Evolutionary conservation across 2,329 filamentous ascomycete genomes (phyloP).

Genomic region (Pochonia chlamydosporia): DNA sequence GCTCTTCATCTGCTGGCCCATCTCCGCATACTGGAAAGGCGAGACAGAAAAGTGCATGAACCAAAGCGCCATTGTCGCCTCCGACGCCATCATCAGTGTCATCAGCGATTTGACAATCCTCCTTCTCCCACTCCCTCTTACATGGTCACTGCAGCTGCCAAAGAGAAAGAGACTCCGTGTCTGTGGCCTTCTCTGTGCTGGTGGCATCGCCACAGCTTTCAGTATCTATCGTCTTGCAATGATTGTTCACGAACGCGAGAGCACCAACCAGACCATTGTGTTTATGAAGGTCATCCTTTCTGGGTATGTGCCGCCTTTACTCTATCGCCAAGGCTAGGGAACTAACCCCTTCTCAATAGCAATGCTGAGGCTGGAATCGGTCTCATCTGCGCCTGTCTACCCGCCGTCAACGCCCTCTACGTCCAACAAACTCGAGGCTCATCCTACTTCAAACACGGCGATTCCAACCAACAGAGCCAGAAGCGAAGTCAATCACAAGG

Average conservation of each 20-base stretch:
- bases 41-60: slow-evolving; percentile 26
- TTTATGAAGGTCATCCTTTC: slow-evolving; percentile 21
- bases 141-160: slow-evolving; percentile 25
- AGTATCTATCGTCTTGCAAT: slow-evolving; percentile 22
- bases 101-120: slow-evolving; percentile 25
- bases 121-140: slow-evolving; percentile 23
- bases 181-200: slow-evolving; percentile 21
- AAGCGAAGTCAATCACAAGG: slow-evolving; percentile 5
- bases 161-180: slow-evolving; percentile 22
- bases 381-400: slow-evolving; percentile 25
- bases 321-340: too few species aligned
- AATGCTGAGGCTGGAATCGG: slow-evolving; percentile 26
- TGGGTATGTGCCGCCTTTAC: slow-evolving; percentile 11
- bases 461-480: slow-evolving; percentile 4
- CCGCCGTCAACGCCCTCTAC: slow-evolving; percentile 19
- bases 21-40: slow-evolving; percentile 33
- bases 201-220: slow-evolving; percentile 25
- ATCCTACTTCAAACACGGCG: slow-evolving; percentile 17
- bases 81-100: slow-evolving; percentile 25
- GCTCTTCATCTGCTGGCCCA: slow-evolving; percentile 34
- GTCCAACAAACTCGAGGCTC: slow-evolving; percentile 13
- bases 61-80: slow-evolving; percentile 24
- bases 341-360: slow-evolving; percentile 1
- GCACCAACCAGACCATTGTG: slow-evolving; percentile 19
- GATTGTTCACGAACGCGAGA: slow-evolving; percentile 17